Percentiles rank a stretch among this genome's conserved stretches.
phyloP scores from a whole-genome alignment of 352 stramenopile species.

The Pythium aphanidermatum region DNA sequence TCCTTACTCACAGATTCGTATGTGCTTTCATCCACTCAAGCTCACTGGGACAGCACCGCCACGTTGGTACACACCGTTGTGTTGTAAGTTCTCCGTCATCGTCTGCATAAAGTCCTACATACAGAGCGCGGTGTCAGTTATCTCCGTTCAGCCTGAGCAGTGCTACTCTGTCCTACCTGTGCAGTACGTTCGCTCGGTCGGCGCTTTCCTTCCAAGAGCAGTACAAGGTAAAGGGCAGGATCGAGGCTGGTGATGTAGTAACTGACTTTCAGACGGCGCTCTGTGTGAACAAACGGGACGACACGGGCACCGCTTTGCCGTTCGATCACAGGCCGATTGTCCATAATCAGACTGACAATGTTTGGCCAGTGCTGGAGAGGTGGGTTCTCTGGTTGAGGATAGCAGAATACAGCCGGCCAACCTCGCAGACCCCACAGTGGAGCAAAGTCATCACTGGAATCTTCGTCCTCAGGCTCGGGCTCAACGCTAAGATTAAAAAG shows the following conservation, averaged over 20 bases:
- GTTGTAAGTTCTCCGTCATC: constrained; percentile 65
- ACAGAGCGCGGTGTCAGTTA: too few relatives aligned
- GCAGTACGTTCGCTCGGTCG: constrained; percentile 61
- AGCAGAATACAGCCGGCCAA: constrained; percentile 82
- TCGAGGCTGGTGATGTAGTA: constrained; percentile 79
- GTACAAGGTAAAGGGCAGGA: constrained; percentile 62
- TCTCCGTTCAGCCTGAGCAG: neutral
- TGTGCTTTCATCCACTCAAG: too few relatives aligned
- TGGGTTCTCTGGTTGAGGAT: constrained; percentile 48
- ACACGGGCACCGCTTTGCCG: neutral
- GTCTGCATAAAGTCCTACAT: constrained; percentile 80
- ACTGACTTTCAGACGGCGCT: constrained; percentile 54
- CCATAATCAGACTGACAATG: constrained; percentile 83
- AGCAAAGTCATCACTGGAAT: constrained; percentile 72
- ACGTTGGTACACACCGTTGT: constrained; percentile 55
- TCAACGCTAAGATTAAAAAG: constrained; percentile 28
- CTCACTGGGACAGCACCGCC: constrained; percentile 12
- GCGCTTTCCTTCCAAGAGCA: constrained; percentile 65
- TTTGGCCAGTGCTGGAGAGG: constrained; percentile 82
- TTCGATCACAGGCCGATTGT: constrained; percentile 56
- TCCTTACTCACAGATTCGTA: too few relatives aligned
- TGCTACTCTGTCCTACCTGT: constrained; percentile 33
- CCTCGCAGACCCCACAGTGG: constrained; percentile 72
- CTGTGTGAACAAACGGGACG: constrained; percentile 42
- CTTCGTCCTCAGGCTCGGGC: constrained; percentile 34